Conservation (phyloP, 441 rosid genomes). For the Flueggea neowawraea region DNA sequence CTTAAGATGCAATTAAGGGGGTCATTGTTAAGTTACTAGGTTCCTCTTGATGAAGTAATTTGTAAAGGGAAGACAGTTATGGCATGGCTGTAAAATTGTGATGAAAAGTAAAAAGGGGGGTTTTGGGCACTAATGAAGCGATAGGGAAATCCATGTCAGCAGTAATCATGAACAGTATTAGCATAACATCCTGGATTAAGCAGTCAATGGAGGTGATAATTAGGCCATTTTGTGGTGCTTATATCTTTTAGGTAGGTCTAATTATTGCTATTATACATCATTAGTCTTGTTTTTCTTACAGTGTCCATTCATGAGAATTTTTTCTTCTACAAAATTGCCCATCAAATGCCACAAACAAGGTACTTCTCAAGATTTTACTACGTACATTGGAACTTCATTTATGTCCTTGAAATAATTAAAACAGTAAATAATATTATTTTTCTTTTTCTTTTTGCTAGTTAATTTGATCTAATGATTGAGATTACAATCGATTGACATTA, state of each 20-base stretch:
- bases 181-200: constrained; percentile 13
- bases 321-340: background rate
- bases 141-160: constrained; percentile 15
- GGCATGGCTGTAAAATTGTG: background rate
- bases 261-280: constrained; percentile 14
- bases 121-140: constrained; percentile 8
- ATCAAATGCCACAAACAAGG: background rate
- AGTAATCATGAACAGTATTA: constrained; percentile 11
- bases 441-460: no score
- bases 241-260: constrained; percentile 9
- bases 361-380: no score
- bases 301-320: no score
- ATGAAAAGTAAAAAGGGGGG: background rate
- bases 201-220: constrained; percentile 32
- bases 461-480: no score
- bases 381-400: no score
- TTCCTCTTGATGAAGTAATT: no score
- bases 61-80: background rate
- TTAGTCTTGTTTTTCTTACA: constrained; percentile 16
- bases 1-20: no score
- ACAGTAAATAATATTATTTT: no score
- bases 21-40: no score
- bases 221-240: constrained; percentile 16
- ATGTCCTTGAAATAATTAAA: no score
- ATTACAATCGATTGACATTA: no score